A percentile compares a stretch with the other conserved stretches of the same genome.
Evolutionary conservation across 768 basidiomycete genomes (phyloP).

Genomic region (Flagelloscypha sp.): DNA sequence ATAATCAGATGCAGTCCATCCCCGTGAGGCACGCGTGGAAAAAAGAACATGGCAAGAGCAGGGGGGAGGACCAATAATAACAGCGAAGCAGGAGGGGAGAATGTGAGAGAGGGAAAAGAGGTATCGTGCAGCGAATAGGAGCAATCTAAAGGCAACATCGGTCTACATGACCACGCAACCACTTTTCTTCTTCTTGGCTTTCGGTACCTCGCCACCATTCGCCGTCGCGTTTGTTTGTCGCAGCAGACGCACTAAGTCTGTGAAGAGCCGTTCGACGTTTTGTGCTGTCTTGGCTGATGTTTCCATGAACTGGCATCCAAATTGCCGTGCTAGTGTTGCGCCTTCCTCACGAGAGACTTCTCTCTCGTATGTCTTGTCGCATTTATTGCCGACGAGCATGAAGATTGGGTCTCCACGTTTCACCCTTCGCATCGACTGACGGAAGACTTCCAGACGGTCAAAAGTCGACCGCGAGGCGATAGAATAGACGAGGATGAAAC

Average conservation of each 20-base stretch:
- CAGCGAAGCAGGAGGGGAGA: slow-evolving; percentile 19
- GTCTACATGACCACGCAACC: slow-evolving; percentile 80
- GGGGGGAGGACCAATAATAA: slow-evolving; percentile 17
- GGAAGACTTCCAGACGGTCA: slow-evolving; percentile 82
- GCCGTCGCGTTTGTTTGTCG: slow-evolving; percentile 54
- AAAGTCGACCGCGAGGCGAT: slow-evolving; percentile 92
- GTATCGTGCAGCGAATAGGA: slow-evolving; percentile 76
- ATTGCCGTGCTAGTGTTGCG: slow-evolving; percentile 64
- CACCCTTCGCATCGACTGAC: slow-evolving; percentile 83
- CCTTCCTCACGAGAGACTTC: slow-evolving; percentile 93
- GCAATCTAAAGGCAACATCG: slow-evolving; percentile 61
- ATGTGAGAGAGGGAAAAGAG: slow-evolving; percentile 39
- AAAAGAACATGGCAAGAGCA: slow-evolving; percentile 17
- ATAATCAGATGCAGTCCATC: no score
- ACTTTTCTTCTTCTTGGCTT: slow-evolving; percentile 37
- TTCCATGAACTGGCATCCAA: slow-evolving; percentile 92
- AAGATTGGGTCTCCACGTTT: slow-evolving; percentile 81
- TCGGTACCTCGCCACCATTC: slow-evolving; percentile 29
- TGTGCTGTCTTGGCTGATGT: slow-evolving; percentile 93
- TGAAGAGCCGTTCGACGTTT: slow-evolving; percentile 89
- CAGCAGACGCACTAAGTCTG: slow-evolving; percentile 74
- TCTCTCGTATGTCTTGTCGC: slow-evolving; percentile 83
- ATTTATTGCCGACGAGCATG: slow-evolving; percentile 95
- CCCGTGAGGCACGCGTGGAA: no score
- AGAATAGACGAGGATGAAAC: slow-evolving; percentile 96